A percentile compares a stretch with the other conserved stretches of the same genome.
Conservation (phyloP, 495 filamentous ascomycete species). For the Pyronema omphalodes region DNA sequence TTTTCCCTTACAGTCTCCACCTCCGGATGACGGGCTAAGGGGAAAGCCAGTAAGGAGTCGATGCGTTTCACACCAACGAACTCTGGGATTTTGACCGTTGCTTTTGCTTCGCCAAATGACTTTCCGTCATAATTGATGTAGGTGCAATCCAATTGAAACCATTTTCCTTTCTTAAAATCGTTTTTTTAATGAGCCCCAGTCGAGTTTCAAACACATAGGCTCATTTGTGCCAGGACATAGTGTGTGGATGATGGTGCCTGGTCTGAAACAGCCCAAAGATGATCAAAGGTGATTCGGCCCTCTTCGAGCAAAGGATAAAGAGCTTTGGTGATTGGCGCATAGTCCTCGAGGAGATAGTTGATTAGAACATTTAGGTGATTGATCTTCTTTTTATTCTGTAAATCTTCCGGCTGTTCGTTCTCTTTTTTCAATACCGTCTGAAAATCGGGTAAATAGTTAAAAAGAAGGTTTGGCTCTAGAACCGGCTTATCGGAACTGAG, state of each 20-base stretch:
- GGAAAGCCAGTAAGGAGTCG: slow-evolving; percentile 57
- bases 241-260: slow-evolving; percentile 68
- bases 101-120: slow-evolving; percentile 39
- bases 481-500: slow-evolving; percentile 21
- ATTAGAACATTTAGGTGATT: slow-evolving; percentile 60
- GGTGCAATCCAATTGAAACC: neutral
- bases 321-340: slow-evolving; percentile 57
- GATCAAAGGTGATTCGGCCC: slow-evolving; percentile 75
- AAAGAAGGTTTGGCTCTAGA: slow-evolving; percentile 68
- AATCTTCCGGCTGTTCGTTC: slow-evolving; percentile 36
- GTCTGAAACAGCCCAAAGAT: slow-evolving; percentile 81
- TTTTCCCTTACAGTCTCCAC: slow-evolving; percentile 36
- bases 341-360: slow-evolving; percentile 69
- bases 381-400: slow-evolving; percentile 45
- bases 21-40: slow-evolving; percentile 66
- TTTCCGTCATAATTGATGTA: slow-evolving; percentile 1
- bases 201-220: slow-evolving; percentile 78
- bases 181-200: slow-evolving; percentile 52
- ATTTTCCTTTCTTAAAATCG: slow-evolving; percentile 51
- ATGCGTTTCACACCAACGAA: slow-evolving; percentile 81
- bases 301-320: slow-evolving; percentile 69
- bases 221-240: slow-evolving; percentile 71
- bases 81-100: slow-evolving; percentile 50
- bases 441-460: slow-evolving; percentile 31
- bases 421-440: slow-evolving; percentile 7